Base-by-base conservation (phyloP, 1,139 yeast species). In the Entelexis sorbosivorans region DNA sequence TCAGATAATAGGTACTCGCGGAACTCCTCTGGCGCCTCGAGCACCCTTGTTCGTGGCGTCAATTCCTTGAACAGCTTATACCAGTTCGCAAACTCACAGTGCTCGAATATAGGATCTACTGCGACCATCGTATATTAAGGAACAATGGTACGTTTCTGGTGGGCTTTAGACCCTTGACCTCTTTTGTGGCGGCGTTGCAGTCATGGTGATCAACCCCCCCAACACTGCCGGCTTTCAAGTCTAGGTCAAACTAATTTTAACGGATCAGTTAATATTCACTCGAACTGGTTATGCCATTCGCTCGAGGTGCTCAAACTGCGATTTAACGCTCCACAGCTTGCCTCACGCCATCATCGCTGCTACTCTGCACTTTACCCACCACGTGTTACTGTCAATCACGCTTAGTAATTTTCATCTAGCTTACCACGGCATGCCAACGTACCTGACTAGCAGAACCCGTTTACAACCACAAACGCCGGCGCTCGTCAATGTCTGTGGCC, bases 1-100 rank as follows among this genome's bases (percentile, higher is more conserved):
- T 91, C 98, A 39, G 79, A 74, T 26, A 75, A 72, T 51, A 91
- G 66, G 63, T 89, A 91, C 11, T 78, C 76, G 2, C 88, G 65
- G 62, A 91, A 91, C 22, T 69, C 72, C 28, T 67, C 60, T 0
- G 96, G 94, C 0, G 93, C 87, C 50, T 67, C 71, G 28, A 89
- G 65, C 7, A 88, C 72, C 32, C 69, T 66, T 0, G 86, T 70
- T 48, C 75, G 73, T 1, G 77, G 78, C 0, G 76, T 67, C 56
- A 78, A 67, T 1, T 69, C 63, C 50, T 71, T 68, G 64, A 84
- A 84, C 48, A 66, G 63, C 2, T 69, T 63, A 59, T 81, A 77
- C 98, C 98, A 91, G 13, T 69, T 61, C 0, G 94, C 82, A 63
- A 78, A 88, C 19, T 78, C 69, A 62, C 95, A 87, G 63, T 77